Evolutionary conservation across 805 yeast species (phyloP).

Genomic region (Candida germanica): DNA sequence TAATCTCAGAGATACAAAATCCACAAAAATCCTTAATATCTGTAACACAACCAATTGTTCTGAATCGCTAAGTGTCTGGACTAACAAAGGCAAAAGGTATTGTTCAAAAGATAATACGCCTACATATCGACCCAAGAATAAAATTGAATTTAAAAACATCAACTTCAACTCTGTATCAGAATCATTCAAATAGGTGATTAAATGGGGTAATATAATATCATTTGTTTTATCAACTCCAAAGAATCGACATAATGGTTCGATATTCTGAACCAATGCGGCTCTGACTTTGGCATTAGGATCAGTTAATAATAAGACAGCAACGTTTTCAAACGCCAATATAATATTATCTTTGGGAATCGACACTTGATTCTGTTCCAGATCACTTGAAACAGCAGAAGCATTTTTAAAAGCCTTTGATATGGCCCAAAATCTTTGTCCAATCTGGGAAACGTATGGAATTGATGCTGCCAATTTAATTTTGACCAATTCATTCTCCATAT

Average conservation of each 20-base stretch:
- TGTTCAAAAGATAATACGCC: conserved; percentile 84
- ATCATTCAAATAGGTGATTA: conserved; percentile 89
- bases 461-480: conserved; percentile 69
- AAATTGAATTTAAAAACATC: conserved; percentile 67
- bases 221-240: conserved; percentile 87
- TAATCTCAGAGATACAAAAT: conserved; percentile 27
- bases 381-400: not conserved
- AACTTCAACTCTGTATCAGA: conserved; percentile 62
- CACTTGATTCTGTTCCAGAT: conserved; percentile 10
- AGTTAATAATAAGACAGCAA: conserved; percentile 64
- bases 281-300: conserved; percentile 67
- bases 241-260: conserved; percentile 74
- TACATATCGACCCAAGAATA: conserved; percentile 72
- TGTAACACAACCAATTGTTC: conserved; percentile 78
- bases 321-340: conserved; percentile 56
- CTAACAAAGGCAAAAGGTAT: conserved; percentile 77
- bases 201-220: conserved; percentile 83
- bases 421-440: conserved; percentile 62
- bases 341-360: conserved; percentile 40
- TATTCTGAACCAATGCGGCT: conserved; percentile 63
- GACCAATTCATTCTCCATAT: conserved; percentile 33
- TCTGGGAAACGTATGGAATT: conserved; percentile 67
- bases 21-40: conserved; percentile 48
- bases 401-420: conserved; percentile 50
- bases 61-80: conserved; percentile 79